Conservation (phyloP, 306 rosid genomes). For the Begonia fuchsioides region DNA sequence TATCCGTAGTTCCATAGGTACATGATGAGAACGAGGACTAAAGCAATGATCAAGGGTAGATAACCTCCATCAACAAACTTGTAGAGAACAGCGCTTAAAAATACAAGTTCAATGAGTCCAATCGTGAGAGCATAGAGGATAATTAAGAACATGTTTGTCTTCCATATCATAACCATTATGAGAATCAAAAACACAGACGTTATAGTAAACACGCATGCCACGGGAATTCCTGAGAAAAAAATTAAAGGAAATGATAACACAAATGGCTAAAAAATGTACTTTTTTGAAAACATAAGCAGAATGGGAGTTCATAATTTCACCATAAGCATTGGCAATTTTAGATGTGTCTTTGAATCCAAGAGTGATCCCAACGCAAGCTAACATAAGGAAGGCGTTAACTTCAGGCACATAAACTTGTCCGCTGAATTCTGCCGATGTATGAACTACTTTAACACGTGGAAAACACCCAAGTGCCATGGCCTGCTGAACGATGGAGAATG, state of each 20-base stretch:
- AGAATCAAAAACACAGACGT: conserved; percentile 12
- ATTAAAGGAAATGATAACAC: neutral
- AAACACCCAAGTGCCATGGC: conserved; percentile 13
- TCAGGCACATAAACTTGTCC: conserved; percentile 18
- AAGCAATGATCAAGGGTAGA: conserved; percentile 11
- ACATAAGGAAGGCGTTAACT: conserved; percentile 8
- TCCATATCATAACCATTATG: conserved; percentile 24
- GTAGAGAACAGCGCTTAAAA: conserved; percentile 15
- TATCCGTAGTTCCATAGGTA: conserved; percentile 16
- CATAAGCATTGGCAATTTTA: conserved; percentile 12
- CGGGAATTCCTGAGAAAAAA: conserved; percentile 16
- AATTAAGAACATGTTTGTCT: conserved; percentile 13
- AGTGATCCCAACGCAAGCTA: conserved; percentile 10
- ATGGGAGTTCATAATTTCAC: neutral
- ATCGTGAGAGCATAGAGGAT: conserved; percentile 8
- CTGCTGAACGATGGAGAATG: conserved; percentile 14
- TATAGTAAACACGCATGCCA: conserved; percentile 18
- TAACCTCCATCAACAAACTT: conserved; percentile 23
- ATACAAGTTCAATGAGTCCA: conserved; percentile 7
- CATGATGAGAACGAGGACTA: conserved; percentile 10
- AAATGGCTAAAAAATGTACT: neutral
- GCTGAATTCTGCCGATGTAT: conserved; percentile 5
- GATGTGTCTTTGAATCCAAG: conserved; percentile 8
- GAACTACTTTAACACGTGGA: conserved; percentile 10
- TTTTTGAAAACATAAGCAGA: neutral